phyloP scores from a whole-genome alignment of 1,139 yeast species.

The Yamadazyma siamensis region DNA sequence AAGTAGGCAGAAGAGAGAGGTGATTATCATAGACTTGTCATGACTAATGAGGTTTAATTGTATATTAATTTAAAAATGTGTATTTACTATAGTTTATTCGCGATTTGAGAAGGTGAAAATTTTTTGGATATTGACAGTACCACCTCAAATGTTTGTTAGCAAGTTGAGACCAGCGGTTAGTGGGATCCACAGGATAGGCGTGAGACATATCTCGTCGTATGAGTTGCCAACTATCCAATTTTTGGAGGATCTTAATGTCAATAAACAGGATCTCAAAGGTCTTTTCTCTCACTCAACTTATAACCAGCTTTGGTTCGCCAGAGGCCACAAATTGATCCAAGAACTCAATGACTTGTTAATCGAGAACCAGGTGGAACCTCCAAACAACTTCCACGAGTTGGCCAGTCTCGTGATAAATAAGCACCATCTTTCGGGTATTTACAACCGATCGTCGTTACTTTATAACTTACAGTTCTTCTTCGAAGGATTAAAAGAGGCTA shows the following conservation, averaged over 20 bases:
- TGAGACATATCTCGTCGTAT: conserved; percentile 11
- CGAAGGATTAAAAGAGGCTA: conserved; percentile 44
- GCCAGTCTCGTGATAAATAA: conserved; percentile 42
- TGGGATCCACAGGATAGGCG: too few species aligned
- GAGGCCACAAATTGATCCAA: conserved; percentile 46
- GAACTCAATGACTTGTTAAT: conserved; percentile 43
- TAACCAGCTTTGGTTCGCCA: conserved; percentile 56
- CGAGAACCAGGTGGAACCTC: conserved; percentile 22
- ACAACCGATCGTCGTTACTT: conserved; percentile 56
- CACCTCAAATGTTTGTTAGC: too few species aligned
- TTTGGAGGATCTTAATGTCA: conserved; percentile 30
- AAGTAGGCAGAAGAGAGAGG: conserved; percentile 51
- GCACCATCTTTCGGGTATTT: conserved; percentile 46
- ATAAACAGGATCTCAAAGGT: conserved; percentile 47
- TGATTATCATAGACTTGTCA: conserved; percentile 5
- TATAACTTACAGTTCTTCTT: conserved; percentile 59
- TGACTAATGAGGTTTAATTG: conserved; percentile 8
- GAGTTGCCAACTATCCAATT: conserved; percentile 27
- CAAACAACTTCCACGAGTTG: conserved; percentile 32
- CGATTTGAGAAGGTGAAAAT: too few species aligned
- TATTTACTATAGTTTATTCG: too few species aligned
- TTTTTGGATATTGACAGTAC: too few species aligned
- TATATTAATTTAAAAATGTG: too few species aligned
- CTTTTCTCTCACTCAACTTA: conserved; percentile 51
- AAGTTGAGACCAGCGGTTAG: too few species aligned